These are phyloP conservation scores for Ascochyta fabae DNA, from an alignment of 2,329 filamentous ascomycete genomes.

Conservation along the genomic window DNA sequence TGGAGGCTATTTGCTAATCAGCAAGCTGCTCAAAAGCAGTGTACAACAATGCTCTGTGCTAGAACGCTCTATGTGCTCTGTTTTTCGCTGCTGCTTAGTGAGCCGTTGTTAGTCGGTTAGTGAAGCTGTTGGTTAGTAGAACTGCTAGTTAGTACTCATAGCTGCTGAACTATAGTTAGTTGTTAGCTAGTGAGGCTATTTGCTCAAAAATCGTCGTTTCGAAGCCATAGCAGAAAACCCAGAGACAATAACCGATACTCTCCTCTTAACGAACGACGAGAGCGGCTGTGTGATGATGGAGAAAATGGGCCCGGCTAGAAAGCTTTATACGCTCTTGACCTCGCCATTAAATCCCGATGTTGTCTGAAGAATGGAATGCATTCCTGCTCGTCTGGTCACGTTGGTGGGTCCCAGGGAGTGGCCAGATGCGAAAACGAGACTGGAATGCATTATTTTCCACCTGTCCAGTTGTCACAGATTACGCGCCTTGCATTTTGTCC, in stretches of 20 bases:
- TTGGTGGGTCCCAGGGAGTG: conserved; percentile 3
- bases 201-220: neutral
- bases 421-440: neutral
- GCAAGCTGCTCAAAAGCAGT: conserved; percentile 15
- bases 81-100: neutral
- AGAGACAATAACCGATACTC: neutral
- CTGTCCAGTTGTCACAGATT: neutral
- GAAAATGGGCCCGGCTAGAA: neutral
- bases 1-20: conserved; percentile 14
- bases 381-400: neutral
- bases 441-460: conserved; percentile 1
- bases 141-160: neutral
- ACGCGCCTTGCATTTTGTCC: conserved; percentile 2
- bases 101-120: neutral
- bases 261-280: conserved; percentile 4
- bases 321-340: conserved; percentile 3
- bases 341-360: neutral
- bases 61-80: conserved; percentile 8
- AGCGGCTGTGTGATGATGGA: neutral
- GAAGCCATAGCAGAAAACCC: neutral
- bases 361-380: conserved; percentile 11
- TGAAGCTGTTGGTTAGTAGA: neutral
- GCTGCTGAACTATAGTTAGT: neutral
- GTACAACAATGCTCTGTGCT: conserved; percentile 7
- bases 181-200: neutral